Base-by-base conservation (phyloP, 2,329 filamentous ascomycete genomes). In the Colletotrichum sp. region DNA sequence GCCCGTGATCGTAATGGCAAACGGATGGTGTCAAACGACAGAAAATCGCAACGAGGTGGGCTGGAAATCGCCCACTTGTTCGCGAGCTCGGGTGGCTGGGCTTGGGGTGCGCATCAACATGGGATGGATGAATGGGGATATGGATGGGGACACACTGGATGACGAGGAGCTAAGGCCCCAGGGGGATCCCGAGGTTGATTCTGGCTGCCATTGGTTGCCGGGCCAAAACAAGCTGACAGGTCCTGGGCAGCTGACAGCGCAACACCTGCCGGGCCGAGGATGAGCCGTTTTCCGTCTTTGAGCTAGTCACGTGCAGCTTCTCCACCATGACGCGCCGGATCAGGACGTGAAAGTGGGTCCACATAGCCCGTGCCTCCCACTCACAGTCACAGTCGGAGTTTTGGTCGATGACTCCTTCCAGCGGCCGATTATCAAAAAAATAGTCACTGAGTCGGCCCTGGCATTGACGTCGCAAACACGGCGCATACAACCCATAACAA, bases 191-290 rank as follows among this genome's bases (percentile, higher is more conserved):
- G 77, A 78, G 77, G 77, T 74, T 72, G 52, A 67, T 73, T 28
- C 55, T 75, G 77, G 57, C 71, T 72, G 39, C 69, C 68, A 78
- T 78, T 76, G 78, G 78, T 79, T 78, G 77, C 68, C 73, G 52
- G 74, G 77, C 39, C 71, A 77, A 70, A 75, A 12, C 22, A 44
- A 64, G 61, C 61, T 61, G 59, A 61, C 59, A 32, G 19, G 27
- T n/a, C 13, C 27, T 32, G 16, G 59, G 7, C 27, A 32, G 27
- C 27, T 61, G 27, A n/a, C 28, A 32, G 34, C 55, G 22, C 11
- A n/a, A 27, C 22, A 28, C 1, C 22, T 22, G 36, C 19, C 59
- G 65, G 55, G 39, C 65, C 60, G 71, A 74, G 55, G 73, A 61
- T 75, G 22, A 16, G 27, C 73, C 74, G 70, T 22, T 52, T 52